Conservation (phyloP, 192 early-diverging fungal species). For the Chytriomyces hyalinus region DNA sequence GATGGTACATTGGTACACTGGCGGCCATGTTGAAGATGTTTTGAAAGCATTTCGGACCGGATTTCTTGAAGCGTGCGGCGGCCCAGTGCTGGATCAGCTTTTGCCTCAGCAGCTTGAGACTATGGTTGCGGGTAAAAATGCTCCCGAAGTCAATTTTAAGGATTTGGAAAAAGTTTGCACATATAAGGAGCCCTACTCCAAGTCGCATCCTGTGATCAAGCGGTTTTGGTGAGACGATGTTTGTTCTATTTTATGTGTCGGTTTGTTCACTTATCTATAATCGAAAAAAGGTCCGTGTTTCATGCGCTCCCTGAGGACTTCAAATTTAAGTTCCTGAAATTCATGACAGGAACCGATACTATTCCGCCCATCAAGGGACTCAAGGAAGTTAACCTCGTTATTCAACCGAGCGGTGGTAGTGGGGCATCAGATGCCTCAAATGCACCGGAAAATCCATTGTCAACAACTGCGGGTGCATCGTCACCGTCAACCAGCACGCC, state of each 20-base stretch:
- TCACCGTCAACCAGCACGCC: no score
- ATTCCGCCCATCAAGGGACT: constrained; percentile 28
- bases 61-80: constrained; percentile 23
- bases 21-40: constrained; percentile 11
- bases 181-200: constrained; percentile 33
- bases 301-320: constrained; percentile 24
- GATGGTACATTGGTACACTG: constrained; percentile 22
- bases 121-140: constrained; percentile 1
- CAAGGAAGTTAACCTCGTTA: constrained; percentile 18
- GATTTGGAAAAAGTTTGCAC: constrained; percentile 15
- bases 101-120: constrained; percentile 18
- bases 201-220: constrained; percentile 28
- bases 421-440: neutral
- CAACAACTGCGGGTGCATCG: no score
- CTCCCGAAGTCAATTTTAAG: neutral
- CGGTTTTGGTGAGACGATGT: constrained; percentile 19
- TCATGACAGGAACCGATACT: constrained; percentile 33
- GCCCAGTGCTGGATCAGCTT: constrained; percentile 26
- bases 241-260: neutral
- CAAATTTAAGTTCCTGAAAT: constrained; percentile 33
- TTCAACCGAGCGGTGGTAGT: constrained; percentile 25
- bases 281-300: constrained; percentile 20
- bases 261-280: constrained; percentile 5
- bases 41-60: constrained; percentile 21
- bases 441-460: no score